phyloP scores from a whole-genome alignment of 202 grass and related monocot species.

The Setaria italica region DNA sequence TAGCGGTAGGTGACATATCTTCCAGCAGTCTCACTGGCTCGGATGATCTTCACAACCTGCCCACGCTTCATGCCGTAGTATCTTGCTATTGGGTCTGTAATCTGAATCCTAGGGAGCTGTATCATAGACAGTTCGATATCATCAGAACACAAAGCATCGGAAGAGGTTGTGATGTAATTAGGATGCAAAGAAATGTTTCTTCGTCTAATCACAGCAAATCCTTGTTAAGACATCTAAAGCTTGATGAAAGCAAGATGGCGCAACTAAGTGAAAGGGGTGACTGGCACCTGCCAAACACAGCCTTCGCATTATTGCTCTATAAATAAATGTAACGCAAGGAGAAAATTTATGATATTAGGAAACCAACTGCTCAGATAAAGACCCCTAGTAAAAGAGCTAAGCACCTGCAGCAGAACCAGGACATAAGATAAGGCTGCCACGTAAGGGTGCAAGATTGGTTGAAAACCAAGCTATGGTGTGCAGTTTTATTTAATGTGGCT shows the following conservation, averaged over 20 bases:
- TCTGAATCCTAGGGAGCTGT: conserved; percentile 84
- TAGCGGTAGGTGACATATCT: conserved; percentile 83
- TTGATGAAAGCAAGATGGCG: background rate
- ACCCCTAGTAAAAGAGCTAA: background rate
- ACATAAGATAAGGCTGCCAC: background rate
- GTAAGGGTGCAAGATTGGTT: background rate
- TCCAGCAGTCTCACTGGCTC: conserved; percentile 77
- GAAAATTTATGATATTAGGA: background rate
- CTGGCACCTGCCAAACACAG: background rate
- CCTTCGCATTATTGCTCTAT: background rate
- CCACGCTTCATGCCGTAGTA: conserved; percentile 91
- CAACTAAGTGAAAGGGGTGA: no score
- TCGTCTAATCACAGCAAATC: background rate
- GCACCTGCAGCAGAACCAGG: background rate
- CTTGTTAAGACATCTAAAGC: background rate
- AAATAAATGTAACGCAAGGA: background rate
- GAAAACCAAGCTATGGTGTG: background rate
- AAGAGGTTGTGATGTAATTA: background rate
- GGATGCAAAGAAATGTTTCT: background rate
- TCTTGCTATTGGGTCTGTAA: conserved; percentile 86
- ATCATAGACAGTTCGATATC: background rate
- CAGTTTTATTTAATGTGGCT: background rate
- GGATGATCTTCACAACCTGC: conserved; percentile 85
- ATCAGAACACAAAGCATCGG: conserved; percentile 14
- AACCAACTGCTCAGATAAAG: background rate